Evolutionary conservation across 805 yeast genomes (phyloP).

Genomic region (Danielozyma ontarioensis): DNA sequence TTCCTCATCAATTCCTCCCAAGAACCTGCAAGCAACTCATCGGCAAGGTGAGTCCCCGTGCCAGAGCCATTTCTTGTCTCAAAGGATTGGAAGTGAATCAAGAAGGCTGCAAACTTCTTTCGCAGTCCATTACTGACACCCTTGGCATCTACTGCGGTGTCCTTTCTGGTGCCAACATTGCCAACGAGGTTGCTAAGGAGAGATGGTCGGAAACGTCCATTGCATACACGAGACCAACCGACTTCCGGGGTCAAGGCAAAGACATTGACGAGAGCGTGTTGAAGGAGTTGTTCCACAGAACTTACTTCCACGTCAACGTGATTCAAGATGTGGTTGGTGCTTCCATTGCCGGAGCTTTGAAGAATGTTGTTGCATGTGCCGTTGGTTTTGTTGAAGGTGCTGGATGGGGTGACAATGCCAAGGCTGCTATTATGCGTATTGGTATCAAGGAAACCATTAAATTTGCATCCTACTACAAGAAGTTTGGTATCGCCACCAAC

Average conservation of each 20-base stretch:
- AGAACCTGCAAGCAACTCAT: conserved; percentile 69
- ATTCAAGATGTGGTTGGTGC: conserved; percentile 93
- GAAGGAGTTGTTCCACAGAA: conserved; percentile 89
- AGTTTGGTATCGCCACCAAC: conserved; percentile 47
- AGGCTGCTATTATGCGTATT: conserved; percentile 94
- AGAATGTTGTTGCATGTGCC: conserved; percentile 92
- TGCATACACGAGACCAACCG: conserved; percentile 74
- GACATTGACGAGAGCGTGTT: conserved; percentile 71
- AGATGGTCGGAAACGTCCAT: conserved; percentile 98
- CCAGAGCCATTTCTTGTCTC: conserved; percentile 89
- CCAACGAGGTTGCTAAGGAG: conserved; percentile 92
- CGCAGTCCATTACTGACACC: conserved; percentile 71
- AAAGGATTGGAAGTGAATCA: conserved; percentile 90
- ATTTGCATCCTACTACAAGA: conserved; percentile 57
- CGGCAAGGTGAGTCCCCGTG: conserved; percentile 65
- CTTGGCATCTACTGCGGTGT: conserved; percentile 94
- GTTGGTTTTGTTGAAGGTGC: conserved; percentile 97
- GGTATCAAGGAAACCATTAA: conserved; percentile 87
- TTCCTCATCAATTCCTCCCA: conserved; percentile 94
- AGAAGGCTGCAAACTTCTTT: conserved; percentile 78
- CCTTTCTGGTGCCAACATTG: conserved; percentile 93
- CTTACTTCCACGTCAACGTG: conserved; percentile 95
- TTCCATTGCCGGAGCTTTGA: conserved; percentile 94
- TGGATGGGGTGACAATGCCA: conserved; percentile 99
- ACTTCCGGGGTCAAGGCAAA: conserved; percentile 59